Base-by-base conservation (phyloP, 441 rosid species). In the Populus trichocarpa region DNA sequence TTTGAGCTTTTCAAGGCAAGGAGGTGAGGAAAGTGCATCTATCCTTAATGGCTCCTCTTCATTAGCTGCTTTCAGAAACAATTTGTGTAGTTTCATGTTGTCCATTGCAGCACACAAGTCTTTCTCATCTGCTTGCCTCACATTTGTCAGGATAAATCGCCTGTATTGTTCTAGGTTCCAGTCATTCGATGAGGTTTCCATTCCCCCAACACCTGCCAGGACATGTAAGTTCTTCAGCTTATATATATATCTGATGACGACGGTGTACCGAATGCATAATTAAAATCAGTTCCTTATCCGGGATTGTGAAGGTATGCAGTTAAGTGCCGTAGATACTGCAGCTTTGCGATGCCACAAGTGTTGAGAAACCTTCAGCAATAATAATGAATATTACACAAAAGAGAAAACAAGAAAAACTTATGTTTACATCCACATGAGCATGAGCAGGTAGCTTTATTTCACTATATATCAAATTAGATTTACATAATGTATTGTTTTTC, bases 151-250 rank as follows among this genome's bases (percentile, higher is more conserved):
- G 40, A 36, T 36, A 33, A 33, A 33, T 33, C 35, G 35, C 35
- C 35, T 32, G 35, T 32, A 32, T 32, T 32, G 35, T 32, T 32
- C 7, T 32, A 36, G 8, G 40, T 36, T 2, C 40, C 40, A 8
- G 40, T 36, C 40, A 8, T 36, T 8, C 10, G 40, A 36, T 40
- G 82, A 75, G 46, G 83, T 77, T 16, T 84, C 84, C 22, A 85
- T 25, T 50, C 78, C 30, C 30, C 20, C 36, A 61, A 77, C 66
- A 36, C 69, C 59, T 22, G 63, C 70, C 72, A 85, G 16, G 72
- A 72, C 84, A 74, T 85, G 86, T 69, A 85, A 64, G 32, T 80
- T 87, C 82, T 83, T 86, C 38, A 83, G 32, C 76, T 33, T 59
- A 40, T 73, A 72, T 12, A 72, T 12, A 85, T 72, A 1, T 75